Base-by-base conservation (phyloP, 768 basidiomycete genomes). In the Xerocomus potaroensis region DNA sequence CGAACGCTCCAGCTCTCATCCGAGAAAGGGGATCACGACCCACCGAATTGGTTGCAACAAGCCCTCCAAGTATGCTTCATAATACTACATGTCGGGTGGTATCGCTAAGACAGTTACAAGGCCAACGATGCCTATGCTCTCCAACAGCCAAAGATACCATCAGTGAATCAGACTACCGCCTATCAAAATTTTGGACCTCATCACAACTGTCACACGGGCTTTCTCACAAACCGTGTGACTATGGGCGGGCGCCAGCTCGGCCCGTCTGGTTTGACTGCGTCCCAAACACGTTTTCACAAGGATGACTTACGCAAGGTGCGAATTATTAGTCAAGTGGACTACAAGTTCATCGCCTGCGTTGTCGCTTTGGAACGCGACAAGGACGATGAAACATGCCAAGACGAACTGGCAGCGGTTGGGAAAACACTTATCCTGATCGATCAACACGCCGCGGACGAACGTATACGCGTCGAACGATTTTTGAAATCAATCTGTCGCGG, bases 401-500 rank as follows among this genome's bases (percentile, higher is more conserved):
- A 49, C 36, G 41, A 16, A 7, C 15, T 6, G 21, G 54, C 54
- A 38, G 53, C 63, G 23, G 54, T 33, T 32, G 52, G 47, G 36
- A 55, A 54, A 44, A 61, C 68, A 2, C 75, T 98, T 24, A 72
- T 95, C 26, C 74, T 98, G 42, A 75, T 99, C 38, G 96, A 99
- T 70, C 96, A 99, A 65, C 96, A 99, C 63, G 96, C 96, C 11
- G 95, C 94, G n/a, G 91, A 96, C 61, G 96, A 99, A 67, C 83
- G 96, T 18, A 72, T 97, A 36, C 82, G 94, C 18, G 90, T 98
- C 48, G 96, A 99, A 68, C 68, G 71, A 22, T 87, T 90, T 63
- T 73, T 95, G 55, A 75, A 73, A 51, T 79, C 81, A 38, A 61
- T 92, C n/a, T 92, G 90, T 66, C 62, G 73, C 38, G 83, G 82